Conservation (phyloP, 2,329 filamentous ascomycete genomes). For the Pezicula carpinea region DNA sequence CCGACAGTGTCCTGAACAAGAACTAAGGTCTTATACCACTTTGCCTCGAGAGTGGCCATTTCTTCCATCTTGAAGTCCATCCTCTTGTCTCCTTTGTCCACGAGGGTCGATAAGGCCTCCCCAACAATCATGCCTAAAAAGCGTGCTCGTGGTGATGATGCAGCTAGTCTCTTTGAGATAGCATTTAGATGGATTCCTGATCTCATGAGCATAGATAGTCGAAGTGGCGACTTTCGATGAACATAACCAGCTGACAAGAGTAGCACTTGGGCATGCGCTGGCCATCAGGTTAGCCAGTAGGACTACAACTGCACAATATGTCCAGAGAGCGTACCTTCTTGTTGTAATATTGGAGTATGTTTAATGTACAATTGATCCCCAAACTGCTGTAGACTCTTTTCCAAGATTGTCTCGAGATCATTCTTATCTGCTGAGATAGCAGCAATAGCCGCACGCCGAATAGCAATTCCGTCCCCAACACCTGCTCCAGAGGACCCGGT, state of each 20-base stretch:
- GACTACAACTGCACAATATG: slow-evolving; percentile 1
- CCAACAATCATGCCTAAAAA: slow-evolving; percentile 88
- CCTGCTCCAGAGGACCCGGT: slow-evolving; percentile 59
- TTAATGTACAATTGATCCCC: slow-evolving; percentile 83
- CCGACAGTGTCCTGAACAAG: slow-evolving; percentile 60
- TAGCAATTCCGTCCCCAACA: slow-evolving; percentile 56
- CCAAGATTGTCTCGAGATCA: slow-evolving; percentile 51
- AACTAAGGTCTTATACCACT: slow-evolving; percentile 68
- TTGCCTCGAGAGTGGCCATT: slow-evolving; percentile 65
- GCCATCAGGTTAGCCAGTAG: slow-evolving; percentile 17
- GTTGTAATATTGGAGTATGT: slow-evolving; percentile 77
- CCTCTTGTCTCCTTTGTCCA: slow-evolving; percentile 63
- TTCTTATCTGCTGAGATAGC: slow-evolving; percentile 48
- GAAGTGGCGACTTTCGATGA: slow-evolving; percentile 58
- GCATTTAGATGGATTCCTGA: slow-evolving; percentile 70
- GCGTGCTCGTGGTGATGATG: slow-evolving; percentile 69
- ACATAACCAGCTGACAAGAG: slow-evolving; percentile 75
- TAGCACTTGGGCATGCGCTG: slow-evolving; percentile 75
- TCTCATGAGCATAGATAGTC: slow-evolving; percentile 63
- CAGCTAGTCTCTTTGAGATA: slow-evolving; percentile 79
- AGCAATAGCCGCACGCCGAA: slow-evolving; percentile 62
- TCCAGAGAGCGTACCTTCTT: slow-evolving; percentile 62
- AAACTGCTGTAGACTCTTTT: slow-evolving; percentile 69
- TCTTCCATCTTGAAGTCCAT: slow-evolving; percentile 85
- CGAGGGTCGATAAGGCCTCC: slow-evolving; percentile 56